These are phyloP conservation scores for Rhizophora apiculata DNA, from an alignment of 345 rosid genomes.

Conservation along the genomic window DNA sequence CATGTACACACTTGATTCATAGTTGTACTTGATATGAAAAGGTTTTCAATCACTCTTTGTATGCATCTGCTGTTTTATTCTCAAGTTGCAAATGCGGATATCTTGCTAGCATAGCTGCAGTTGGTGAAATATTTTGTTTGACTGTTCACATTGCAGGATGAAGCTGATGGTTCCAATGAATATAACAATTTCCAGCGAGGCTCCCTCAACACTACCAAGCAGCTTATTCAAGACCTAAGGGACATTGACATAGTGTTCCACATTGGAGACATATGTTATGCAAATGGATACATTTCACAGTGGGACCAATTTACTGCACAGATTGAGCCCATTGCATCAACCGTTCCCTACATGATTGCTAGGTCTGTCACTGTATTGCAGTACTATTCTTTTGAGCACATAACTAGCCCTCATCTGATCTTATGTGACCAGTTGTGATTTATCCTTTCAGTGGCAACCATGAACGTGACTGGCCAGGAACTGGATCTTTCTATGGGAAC, in stretches of 20 bases:
- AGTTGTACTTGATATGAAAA: no score
- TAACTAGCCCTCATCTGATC: background rate
- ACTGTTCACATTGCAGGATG: conserved; percentile 38
- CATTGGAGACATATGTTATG: conserved; percentile 68
- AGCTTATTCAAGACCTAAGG: conserved; percentile 51
- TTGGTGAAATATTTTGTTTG: conserved; percentile 9
- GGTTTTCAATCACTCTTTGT: no score
- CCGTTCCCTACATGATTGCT: conserved; percentile 67
- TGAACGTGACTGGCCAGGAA: conserved; percentile 67
- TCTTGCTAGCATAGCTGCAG: background rate
- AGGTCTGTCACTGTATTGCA: conserved; percentile 34
- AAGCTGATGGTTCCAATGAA: conserved; percentile 61
- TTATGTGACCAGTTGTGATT: conserved; percentile 8
- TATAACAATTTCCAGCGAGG: conserved; percentile 47
- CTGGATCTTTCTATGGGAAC: conserved; percentile 59
- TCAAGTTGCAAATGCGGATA: no score
- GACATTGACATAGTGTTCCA: conserved; percentile 58
- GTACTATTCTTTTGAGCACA: background rate
- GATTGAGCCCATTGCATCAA: conserved; percentile 64
- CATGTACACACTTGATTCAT: background rate
- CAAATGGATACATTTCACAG: conserved; percentile 68
- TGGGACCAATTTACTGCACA: conserved; percentile 77
- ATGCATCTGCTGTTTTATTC: no score
- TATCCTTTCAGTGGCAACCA: conserved; percentile 57
- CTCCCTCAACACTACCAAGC: conserved; percentile 63